phyloP scores from a whole-genome alignment of 805 yeast genomes.

The Yarrowia osloensis region DNA sequence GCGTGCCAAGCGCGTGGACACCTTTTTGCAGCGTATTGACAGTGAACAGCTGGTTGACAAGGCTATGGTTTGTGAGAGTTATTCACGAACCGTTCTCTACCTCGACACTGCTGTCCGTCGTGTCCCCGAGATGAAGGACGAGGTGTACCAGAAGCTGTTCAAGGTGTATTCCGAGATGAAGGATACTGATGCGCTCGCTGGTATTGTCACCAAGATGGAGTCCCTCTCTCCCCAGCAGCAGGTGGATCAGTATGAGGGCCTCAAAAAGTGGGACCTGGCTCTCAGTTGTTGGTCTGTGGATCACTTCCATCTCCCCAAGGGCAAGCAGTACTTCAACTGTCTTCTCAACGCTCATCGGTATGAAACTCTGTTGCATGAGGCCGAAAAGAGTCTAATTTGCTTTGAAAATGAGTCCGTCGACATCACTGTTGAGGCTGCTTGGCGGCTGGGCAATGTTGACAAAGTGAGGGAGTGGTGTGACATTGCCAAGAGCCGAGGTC shows the following conservation, averaged over 20 bases:
- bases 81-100: constrained; percentile 83
- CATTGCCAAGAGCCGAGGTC: constrained; percentile 40
- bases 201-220: constrained; percentile 67
- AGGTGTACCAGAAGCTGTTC: constrained; percentile 49
- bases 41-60: constrained; percentile 70
- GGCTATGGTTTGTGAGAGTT: constrained; percentile 80
- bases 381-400: constrained; percentile 44
- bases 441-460: constrained; percentile 58
- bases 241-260: constrained; percentile 76
- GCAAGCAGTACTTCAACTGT: constrained; percentile 59
- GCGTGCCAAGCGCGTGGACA: constrained; percentile 36
- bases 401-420: constrained; percentile 43
- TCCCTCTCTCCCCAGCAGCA: constrained; percentile 71
- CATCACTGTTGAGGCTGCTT: constrained; percentile 73
- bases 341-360: constrained; percentile 75
- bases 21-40: constrained; percentile 59
- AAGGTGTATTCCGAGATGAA: constrained; percentile 82
- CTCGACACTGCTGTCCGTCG: constrained; percentile 52
- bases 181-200: constrained; percentile 88
- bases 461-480: constrained; percentile 61
- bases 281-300: constrained; percentile 75
- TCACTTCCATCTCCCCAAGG: constrained; percentile 45
- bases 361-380: constrained; percentile 59
- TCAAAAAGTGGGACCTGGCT: constrained; percentile 84
- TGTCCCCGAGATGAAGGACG: constrained; percentile 5